Base-by-base conservation (phyloP, 768 basidiomycete species). In the Pulveroboletus sp. region DNA sequence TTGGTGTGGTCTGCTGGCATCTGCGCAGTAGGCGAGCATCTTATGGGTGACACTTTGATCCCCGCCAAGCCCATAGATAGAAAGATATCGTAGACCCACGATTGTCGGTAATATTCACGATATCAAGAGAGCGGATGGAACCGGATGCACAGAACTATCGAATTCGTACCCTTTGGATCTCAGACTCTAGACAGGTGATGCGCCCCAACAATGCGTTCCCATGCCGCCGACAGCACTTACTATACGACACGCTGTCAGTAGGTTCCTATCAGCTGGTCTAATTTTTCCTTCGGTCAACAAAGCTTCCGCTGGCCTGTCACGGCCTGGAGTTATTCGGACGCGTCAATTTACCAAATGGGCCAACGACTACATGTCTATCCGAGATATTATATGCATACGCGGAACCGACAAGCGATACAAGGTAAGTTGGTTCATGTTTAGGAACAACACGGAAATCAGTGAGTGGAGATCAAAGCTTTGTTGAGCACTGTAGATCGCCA, bases 1-100 rank as follows among this genome's bases (percentile, higher is more conserved):
- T 73, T 89, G 36, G 73, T 89, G 5, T 92, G 87, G 81, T 84
- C 86, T 1, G 86, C 84, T 26, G 87, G 81, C 1, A 80, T 93
- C 18, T 86, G 86, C 53, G 79, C 79, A 0, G 70, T 77, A 5
- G 90, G 90, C 35, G 89, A 90, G 64, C 73, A 78, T 58, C 66
- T 92, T 39, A 82, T 90, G 80, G 70, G 71, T 11, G 63, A 63
- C 26, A 59, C 61, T 5, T 54, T 70, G 56, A 56, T 65, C 47
- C 49, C 60, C 54, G 42, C 30, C 13, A 32, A 39, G 35, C 45
- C 55, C 8, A 47, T 50, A 41, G 51, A 54, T 47, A 51, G 53
- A 55, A 56, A 41, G 55, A 40, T 57, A 41, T 21, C 52, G 6
- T 64, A 61, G 54, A 53, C 53, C 54, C 60, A 62, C 52, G 63